Base-by-base conservation (phyloP, 495 filamentous ascomycete genomes). In the Xylaria bambusicola region DNA sequence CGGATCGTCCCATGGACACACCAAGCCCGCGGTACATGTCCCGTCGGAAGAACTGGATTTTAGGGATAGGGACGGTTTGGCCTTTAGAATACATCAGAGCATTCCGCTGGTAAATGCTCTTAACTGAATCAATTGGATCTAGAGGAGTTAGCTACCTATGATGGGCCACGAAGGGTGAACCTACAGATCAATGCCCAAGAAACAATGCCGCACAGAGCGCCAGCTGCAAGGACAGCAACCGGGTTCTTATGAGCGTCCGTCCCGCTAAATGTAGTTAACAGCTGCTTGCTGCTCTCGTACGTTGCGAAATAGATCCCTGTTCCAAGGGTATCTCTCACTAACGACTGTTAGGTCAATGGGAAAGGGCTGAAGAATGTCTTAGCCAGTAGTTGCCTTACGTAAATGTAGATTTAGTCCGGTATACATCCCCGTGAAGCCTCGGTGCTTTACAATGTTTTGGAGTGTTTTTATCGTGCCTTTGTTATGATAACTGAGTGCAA, bases 291-390 rank as follows among this genome's bases (percentile, higher is more conserved):
- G 62, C 87, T 90, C 69, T 97, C 93, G 69, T 97, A 97, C 61
- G 92, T 89, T 56, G 87, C 86, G 67, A 97, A 97, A 71, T 97
- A 97, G 54, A 96, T 86, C 2, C 82, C 91, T 2, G 93, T 94
- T 23, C 93, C 93, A 47, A 96, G 80, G 0, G 90, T 94, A 68
- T 97, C 93, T 46, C 93, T 85, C 68, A 95, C 84, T 82, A 52
- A 35, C 38, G 17, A 46, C 17, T 20, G 45, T 68, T 58, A 72
- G 58, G 31, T 51, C n/a, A 15, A 40, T 52, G 40, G 61, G 53
- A 31, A 20, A 31, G 20, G 13, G 21, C 36, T 36, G 33, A 7
- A 23, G 15, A 23, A 13, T 31, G 9, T 13, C 6, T 7, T 35
- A 55, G 31, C 29, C 42, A 33, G 54, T 29, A 35, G 7, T 48